These are phyloP conservation scores for Phaffia rhodozyma DNA, from an alignment of 1,284 basidiomycete genomes.

Conservation along the genomic window DNA sequence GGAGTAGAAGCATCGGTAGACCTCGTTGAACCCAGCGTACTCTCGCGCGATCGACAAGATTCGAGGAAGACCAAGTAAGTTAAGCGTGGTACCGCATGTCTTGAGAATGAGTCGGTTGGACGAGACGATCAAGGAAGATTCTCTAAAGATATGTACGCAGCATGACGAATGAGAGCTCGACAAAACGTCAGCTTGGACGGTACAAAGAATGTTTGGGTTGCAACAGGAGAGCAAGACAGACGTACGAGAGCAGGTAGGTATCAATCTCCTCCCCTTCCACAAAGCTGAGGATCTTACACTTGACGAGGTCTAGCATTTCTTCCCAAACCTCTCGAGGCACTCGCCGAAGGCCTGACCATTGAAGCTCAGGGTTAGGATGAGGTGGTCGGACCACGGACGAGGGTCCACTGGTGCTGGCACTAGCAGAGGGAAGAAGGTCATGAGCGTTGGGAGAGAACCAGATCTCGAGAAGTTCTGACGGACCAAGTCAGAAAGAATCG, in stretches of 20 bases:
- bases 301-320: constrained; percentile 92
- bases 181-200: neutral
- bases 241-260: constrained; percentile 88
- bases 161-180: neutral
- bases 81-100: constrained; percentile 97
- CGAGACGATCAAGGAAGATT: constrained; percentile 93
- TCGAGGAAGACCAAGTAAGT: constrained; percentile 81
- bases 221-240: constrained; percentile 19
- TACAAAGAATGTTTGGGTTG: constrained; percentile 15
- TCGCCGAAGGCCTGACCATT: constrained; percentile 53
- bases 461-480: constrained; percentile 69
- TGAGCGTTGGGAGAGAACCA: constrained; percentile 82
- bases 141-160: constrained; percentile 44
- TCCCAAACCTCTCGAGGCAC: constrained; percentile 78
- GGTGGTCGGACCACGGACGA: constrained; percentile 28
- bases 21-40: constrained; percentile 58
- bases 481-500: too few relatives aligned
- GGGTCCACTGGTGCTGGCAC: constrained; percentile 53
- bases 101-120: constrained; percentile 95
- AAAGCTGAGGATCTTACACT: constrained; percentile 90
- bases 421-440: constrained; percentile 38
- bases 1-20: constrained; percentile 90
- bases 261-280: constrained; percentile 79
- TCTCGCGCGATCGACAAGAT: constrained; percentile 80
- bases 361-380: constrained; percentile 7